Conservation (phyloP, 106 monocot species). For the Dioscorea alata region DNA sequence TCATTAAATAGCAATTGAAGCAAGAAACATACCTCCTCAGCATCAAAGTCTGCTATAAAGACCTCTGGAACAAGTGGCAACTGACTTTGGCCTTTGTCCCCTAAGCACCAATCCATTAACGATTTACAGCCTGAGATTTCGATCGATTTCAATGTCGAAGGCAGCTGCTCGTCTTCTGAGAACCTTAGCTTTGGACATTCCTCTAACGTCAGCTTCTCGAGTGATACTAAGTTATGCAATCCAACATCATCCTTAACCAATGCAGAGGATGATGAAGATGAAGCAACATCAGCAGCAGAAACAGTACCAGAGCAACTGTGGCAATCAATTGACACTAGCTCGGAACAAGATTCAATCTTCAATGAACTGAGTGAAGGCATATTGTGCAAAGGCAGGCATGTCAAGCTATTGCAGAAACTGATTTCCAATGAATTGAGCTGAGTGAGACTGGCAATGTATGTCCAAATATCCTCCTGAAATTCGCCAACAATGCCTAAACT, state of each 20-base stretch:
- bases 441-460: not conserved
- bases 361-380: not conserved
- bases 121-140: not conserved
- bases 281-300: not conserved
- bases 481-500: not conserved
- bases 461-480: not conserved
- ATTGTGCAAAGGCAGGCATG: conserved; percentile 7
- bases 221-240: conserved; percentile 2
- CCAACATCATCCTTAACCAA: not conserved
- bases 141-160: not conserved
- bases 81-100: not conserved
- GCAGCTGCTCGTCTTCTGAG: not conserved
- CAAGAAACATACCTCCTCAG: not conserved
- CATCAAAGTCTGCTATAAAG: not conserved
- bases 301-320: not conserved
- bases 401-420: not conserved
- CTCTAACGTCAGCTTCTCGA: conserved; percentile 2
- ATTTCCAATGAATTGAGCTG: conserved; percentile 1
- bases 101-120: conserved; percentile 5
- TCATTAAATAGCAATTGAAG: not conserved
- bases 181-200: conserved; percentile 2
- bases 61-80: not conserved
- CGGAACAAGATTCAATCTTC: not conserved
- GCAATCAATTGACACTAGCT: conserved; percentile 8
- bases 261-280: conserved; percentile 2